Conservation (phyloP, 148 eudicot species). For the Rhododendron mucronatum region DNA sequence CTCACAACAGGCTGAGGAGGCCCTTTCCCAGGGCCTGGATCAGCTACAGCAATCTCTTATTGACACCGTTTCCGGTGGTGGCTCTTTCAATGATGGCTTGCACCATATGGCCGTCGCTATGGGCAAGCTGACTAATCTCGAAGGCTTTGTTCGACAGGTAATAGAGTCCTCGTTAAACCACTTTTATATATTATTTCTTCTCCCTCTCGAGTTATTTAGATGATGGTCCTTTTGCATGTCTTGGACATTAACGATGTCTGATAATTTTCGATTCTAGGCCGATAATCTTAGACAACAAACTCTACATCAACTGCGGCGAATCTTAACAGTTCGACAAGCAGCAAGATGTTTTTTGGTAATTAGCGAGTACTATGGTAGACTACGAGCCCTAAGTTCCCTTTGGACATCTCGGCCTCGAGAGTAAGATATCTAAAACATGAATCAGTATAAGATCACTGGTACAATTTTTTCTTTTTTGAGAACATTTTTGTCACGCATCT, state of each 20-base stretch:
- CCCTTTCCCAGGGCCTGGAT: constrained; percentile 73
- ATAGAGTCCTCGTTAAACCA: neutral
- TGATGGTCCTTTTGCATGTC: too few species aligned
- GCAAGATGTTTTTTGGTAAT: constrained; percentile 84
- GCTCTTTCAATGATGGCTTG: constrained; percentile 55
- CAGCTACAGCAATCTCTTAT: constrained; percentile 86
- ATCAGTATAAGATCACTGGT: neutral
- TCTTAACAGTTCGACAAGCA: constrained; percentile 85
- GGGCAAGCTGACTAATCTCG: constrained; percentile 82
- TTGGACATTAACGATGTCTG: neutral
- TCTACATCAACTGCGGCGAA: constrained; percentile 70
- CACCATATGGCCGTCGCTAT: constrained; percentile 93
- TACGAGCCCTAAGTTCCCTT: constrained; percentile 85
- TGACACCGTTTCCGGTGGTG: constrained; percentile 57
- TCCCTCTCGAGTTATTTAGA: neutral
- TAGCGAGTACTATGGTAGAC: constrained; percentile 80
- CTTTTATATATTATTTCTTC: too few species aligned
- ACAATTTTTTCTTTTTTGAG: neutral
- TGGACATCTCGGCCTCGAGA: constrained; percentile 96
- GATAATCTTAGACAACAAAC: constrained; percentile 93
- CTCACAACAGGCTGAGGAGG: constrained; percentile 89
- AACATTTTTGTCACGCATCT: neutral
- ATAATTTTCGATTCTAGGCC: constrained; percentile 42
- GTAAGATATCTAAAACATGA: constrained; percentile 34
- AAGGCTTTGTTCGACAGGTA: constrained; percentile 89